phyloP scores from a whole-genome alignment of 2,329 filamentous ascomycete species.

The Scedosporium aurantiacum region DNA sequence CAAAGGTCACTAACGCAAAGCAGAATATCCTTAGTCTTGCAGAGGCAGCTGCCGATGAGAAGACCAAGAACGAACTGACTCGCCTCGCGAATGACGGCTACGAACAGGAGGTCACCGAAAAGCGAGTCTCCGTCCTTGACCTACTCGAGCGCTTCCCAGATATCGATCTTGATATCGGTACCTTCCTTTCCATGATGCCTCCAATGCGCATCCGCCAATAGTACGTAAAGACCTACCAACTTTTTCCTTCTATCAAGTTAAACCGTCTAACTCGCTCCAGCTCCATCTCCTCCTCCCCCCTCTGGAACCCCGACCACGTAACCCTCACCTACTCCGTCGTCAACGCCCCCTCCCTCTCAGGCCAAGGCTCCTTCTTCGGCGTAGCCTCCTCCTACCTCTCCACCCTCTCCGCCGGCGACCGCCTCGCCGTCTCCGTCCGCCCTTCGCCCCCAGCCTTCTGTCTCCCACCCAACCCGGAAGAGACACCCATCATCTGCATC shows the following conservation, averaged over 20 bases:
- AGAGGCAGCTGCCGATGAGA: conserved; percentile 36
- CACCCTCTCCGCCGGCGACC: conserved; percentile 30
- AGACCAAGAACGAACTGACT: conserved; percentile 30
- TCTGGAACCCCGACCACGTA: conserved; percentile 42
- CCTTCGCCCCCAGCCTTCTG: conserved; percentile 33
- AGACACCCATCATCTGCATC: conserved; percentile 39
- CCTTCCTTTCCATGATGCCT: conserved; percentile 61
- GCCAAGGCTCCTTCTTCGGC: conserved; percentile 40
- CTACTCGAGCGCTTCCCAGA: conserved; percentile 53
- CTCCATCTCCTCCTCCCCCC: conserved; percentile 65
- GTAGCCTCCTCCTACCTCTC: conserved; percentile 53
- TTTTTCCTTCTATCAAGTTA: conserved; percentile 22
- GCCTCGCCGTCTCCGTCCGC: conserved; percentile 38
- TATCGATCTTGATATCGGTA: conserved; percentile 49
- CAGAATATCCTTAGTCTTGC: conserved; percentile 30
- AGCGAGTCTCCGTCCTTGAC: conserved; percentile 55
- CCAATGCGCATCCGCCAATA: conserved; percentile 73
- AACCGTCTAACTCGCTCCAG: conserved; percentile 15
- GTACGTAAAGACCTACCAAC: conserved; percentile 13
- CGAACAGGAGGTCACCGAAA: conserved; percentile 36
- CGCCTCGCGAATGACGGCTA: conserved; percentile 36
- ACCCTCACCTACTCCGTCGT: conserved; percentile 61
- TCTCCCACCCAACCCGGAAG: conserved; percentile 32
- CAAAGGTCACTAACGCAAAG: background rate
- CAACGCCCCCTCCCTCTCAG: conserved; percentile 40